Evolutionary conservation across 2,329 filamentous ascomycete species (phyloP), one percentile per base, ranked within the genome.

Genomic region (Dothideomycetidae sp.): DNA sequence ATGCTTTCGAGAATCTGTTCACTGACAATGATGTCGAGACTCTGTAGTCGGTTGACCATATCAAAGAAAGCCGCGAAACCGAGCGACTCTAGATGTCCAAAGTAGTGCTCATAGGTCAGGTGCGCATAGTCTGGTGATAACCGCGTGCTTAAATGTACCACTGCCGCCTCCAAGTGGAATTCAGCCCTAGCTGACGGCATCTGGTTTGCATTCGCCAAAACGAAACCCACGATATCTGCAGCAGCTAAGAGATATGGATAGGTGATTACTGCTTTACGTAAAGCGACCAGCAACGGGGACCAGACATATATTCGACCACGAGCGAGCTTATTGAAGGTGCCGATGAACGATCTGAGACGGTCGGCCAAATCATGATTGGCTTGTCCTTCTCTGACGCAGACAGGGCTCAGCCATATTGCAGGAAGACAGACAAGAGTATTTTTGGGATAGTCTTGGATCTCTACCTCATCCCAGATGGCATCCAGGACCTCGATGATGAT

Each of bases 31-130:
- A 44, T n/a, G 37, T 58, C 48, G 3, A 43, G 15, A 2, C 41
- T 23, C n/a, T 53, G 52, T 4, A 64, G 50, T 10, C 60, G 53
- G 35, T 55, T 60, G 3, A 64, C 40, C 1, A 67, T 44, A 42
- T 68, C 64, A 17, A 68, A 53, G 7, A 65, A 50, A 9, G 57
- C 57, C 4, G 64, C 63, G 39, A 62, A 61, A 2, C 61, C 64
- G 30, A 57, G 45, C 44, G 56, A 57, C 39, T 64, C 60, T 5
- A 57, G 53, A 13, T 53, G 44, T 3, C 63, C 63, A 32, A 64
- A 67, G 44, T 66, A 67, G 4, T 53, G 56, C 3, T 52, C 47
- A 42, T 63, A 64, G 5, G 49, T 52, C 18, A 50, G 43, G 10
- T 38, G 38, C 5, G 31, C 36, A 11, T 57, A 47, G 21, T 53